phyloP scores from a whole-genome alignment of 371 early-diverging fungal species.

The Rhizopus delemar region DNA sequence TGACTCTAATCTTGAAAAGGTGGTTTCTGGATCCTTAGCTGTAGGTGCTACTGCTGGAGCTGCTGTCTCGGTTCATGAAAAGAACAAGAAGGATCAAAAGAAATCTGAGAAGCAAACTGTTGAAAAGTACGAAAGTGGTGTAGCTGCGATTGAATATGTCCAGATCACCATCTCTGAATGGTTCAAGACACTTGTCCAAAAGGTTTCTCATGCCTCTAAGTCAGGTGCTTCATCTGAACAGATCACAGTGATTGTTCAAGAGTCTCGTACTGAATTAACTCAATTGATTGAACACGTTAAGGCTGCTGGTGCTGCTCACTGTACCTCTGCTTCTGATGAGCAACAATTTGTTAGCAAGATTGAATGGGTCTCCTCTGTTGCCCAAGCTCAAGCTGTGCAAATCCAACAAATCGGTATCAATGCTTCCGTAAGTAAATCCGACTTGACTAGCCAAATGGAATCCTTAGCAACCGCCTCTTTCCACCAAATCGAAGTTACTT shows the following conservation, averaged over 20 bases:
- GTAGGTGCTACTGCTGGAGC: slow-evolving; percentile 24
- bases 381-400: slow-evolving; percentile 27
- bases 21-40: slow-evolving; percentile 24
- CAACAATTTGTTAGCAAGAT: slow-evolving; percentile 26
- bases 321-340: slow-evolving; percentile 20
- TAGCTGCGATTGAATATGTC: slow-evolving; percentile 26
- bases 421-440: slow-evolving; percentile 21
- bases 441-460: slow-evolving; percentile 24
- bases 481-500: slow-evolving; percentile 30
- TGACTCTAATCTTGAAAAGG: slow-evolving; percentile 14
- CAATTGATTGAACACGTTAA: slow-evolving; percentile 27
- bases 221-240: slow-evolving; percentile 27
- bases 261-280: slow-evolving; percentile 17
- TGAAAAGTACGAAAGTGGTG: slow-evolving; percentile 21
- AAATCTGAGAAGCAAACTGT: slow-evolving; percentile 10
- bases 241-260: slow-evolving; percentile 29
- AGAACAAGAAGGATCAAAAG: slow-evolving; percentile 22
- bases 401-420: slow-evolving; percentile 37
- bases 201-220: slow-evolving; percentile 21
- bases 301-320: slow-evolving; percentile 20
- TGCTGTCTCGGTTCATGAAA: slow-evolving; percentile 9
- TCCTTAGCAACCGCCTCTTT: slow-evolving; percentile 27
- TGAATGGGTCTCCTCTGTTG: slow-evolving; percentile 25
- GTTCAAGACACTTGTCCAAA: slow-evolving; percentile 26
- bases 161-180: slow-evolving; percentile 25